These are phyloP conservation scores for Larix sibirica DNA, from an alignment of 83 land plant genomes.

Conservation along the genomic window DNA sequence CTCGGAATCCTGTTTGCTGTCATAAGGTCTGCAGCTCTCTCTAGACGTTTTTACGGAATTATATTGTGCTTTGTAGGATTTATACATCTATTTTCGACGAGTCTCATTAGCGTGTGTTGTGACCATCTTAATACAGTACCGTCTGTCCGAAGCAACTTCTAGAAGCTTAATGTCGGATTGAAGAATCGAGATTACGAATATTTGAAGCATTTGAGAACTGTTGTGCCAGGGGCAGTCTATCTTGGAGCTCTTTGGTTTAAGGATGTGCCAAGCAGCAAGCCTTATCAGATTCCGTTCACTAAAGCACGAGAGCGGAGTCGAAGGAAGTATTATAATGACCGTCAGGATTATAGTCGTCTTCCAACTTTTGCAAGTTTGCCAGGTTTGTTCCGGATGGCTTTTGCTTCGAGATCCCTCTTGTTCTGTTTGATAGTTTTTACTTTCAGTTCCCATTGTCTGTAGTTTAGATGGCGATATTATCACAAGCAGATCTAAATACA, in stretches of 20 bases:
- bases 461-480: neutral
- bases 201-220: too few relatives aligned
- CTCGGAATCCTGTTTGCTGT: too few relatives aligned
- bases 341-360: constrained; percentile 35
- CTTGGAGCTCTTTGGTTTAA: constrained; percentile 20
- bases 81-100: too few relatives aligned
- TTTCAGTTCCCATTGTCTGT: neutral
- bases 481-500: neutral
- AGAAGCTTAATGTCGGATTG: neutral
- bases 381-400: constrained; percentile 24
- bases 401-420: neutral
- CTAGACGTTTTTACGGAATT: too few relatives aligned
- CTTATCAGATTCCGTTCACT: constrained; percentile 31
- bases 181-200: neutral
- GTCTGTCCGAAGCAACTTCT: too few relatives aligned
- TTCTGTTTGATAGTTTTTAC: neutral
- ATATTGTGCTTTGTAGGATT: too few relatives aligned
- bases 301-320: constrained; percentile 17
- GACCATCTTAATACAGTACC: too few relatives aligned
- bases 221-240: neutral
- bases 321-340: constrained; percentile 41
- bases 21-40: too few relatives aligned
- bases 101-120: too few relatives aligned
- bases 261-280: constrained; percentile 40
- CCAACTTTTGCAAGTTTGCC: constrained; percentile 49